Conservation (phyloP, 148 eudicot genomes). For the Nepenthes gracilis region DNA sequence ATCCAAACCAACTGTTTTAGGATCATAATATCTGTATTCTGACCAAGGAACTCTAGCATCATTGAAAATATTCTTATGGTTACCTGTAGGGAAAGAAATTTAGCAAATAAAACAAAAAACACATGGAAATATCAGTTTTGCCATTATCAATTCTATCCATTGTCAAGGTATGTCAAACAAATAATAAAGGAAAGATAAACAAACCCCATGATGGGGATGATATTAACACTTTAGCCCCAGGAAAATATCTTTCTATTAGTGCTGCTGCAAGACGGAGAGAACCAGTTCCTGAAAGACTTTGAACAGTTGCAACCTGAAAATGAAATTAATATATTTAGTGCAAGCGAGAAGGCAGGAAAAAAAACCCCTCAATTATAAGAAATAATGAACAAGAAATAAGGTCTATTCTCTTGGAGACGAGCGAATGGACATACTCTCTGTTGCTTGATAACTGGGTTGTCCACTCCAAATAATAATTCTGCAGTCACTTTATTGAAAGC, state of each 20-base stretch:
- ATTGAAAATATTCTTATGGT: constrained; percentile 91
- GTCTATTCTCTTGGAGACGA: background rate
- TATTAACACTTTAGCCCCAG: constrained; percentile 81
- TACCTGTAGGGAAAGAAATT: constrained; percentile 39
- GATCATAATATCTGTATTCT: constrained; percentile 89
- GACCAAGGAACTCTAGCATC: constrained; percentile 99
- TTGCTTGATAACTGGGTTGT: constrained; percentile 21
- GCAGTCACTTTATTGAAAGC: constrained; percentile 92
- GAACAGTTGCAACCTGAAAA: constrained; percentile 79
- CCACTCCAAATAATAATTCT: constrained; percentile 88
- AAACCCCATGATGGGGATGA: constrained; percentile 97
- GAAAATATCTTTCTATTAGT: constrained; percentile 79
- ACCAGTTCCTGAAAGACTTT: constrained; percentile 98
- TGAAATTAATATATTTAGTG: background rate
- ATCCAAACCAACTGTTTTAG: constrained; percentile 91
- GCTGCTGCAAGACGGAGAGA: constrained; percentile 98
- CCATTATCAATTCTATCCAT: constrained; percentile 3
- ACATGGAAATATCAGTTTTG: background rate
- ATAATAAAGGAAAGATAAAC: constrained; percentile 1
- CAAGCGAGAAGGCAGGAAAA: background rate
- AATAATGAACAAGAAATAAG: background rate
- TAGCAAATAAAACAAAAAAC: too few species aligned
- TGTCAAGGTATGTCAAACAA: background rate
- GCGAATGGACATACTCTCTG: constrained; percentile 37
- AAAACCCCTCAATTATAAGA: background rate